Conservation (phyloP, 345 rosid genomes). For the Geranium brycei region DNA sequence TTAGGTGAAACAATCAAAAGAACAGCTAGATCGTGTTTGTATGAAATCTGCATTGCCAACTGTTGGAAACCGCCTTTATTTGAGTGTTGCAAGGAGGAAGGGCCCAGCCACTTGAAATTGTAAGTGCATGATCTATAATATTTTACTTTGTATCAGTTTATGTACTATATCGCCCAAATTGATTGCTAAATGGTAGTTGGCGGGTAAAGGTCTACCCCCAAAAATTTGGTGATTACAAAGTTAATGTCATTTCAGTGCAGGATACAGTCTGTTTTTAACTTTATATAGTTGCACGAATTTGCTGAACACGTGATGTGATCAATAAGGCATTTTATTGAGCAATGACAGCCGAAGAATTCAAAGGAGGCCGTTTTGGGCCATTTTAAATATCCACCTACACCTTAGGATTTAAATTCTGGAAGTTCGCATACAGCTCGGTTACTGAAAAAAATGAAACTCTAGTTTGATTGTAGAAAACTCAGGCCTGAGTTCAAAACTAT, state of each 20-base stretch:
- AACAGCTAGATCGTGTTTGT: conserved; percentile 49
- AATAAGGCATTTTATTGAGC: too few relatives aligned
- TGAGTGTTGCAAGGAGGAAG: conserved; percentile 60
- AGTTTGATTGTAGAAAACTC: too few relatives aligned
- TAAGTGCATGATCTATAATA: conserved; percentile 23
- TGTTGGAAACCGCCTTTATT: conserved; percentile 62
- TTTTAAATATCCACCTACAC: not conserved
- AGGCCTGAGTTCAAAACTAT: too few relatives aligned
- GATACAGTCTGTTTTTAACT: too few relatives aligned
- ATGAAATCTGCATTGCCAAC: conserved; percentile 53
- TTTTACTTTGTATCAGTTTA: not conserved
- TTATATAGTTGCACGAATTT: too few relatives aligned
- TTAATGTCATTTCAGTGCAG: too few relatives aligned
- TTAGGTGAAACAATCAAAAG: conserved; percentile 25
- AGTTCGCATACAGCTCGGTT: not conserved
- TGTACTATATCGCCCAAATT: not conserved
- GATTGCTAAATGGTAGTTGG: not conserved
- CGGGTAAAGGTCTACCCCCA: too few relatives aligned
- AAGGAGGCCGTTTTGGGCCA: not conserved
- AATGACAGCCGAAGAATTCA: too few relatives aligned
- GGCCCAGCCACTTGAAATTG: conserved; percentile 62
- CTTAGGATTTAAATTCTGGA: not conserved
- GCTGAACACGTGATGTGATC: too few relatives aligned
- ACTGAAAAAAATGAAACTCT: not conserved
- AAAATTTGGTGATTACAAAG: too few relatives aligned